Evolutionary conservation across 306 rosid genomes (phyloP).

Genomic region (Luffa acutangula): DNA sequence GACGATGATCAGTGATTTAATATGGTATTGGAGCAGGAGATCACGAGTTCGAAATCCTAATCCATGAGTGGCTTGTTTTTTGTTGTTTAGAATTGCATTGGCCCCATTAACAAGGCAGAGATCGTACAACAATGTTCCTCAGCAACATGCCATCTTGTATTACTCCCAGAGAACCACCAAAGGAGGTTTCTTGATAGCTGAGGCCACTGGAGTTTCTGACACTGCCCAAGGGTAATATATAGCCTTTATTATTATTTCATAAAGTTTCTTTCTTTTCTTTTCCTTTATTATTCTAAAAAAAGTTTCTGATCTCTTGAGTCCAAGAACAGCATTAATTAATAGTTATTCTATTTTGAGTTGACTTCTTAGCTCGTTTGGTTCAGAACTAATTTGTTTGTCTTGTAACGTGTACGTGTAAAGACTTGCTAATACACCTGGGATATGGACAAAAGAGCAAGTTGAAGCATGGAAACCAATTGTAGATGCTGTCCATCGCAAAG

Average conservation of each 20-base stretch:
- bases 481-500: conserved; percentile 39
- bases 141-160: conserved; percentile 50
- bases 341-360: background rate
- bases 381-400: background rate
- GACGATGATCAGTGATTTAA: no score
- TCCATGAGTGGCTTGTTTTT: no score
- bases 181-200: conserved; percentile 36
- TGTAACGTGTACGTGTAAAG: background rate
- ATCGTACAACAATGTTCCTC: conserved; percentile 42
- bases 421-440: conserved; percentile 24
- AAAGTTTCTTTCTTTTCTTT: background rate
- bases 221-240: conserved; percentile 40
- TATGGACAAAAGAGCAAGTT: conserved; percentile 44
- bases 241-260: background rate
- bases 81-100: conserved; percentile 33
- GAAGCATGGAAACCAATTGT: conserved; percentile 47
- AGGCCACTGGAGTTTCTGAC: conserved; percentile 37
- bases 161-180: conserved; percentile 52
- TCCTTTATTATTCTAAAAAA: background rate
- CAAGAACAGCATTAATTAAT: background rate
- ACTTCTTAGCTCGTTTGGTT: background rate
- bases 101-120: conserved; percentile 44
- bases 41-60: no score
- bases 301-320: background rate
- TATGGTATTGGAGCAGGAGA: no score